Conservation (phyloP, 139 green algal species). For the Micractinium sp. region DNA sequence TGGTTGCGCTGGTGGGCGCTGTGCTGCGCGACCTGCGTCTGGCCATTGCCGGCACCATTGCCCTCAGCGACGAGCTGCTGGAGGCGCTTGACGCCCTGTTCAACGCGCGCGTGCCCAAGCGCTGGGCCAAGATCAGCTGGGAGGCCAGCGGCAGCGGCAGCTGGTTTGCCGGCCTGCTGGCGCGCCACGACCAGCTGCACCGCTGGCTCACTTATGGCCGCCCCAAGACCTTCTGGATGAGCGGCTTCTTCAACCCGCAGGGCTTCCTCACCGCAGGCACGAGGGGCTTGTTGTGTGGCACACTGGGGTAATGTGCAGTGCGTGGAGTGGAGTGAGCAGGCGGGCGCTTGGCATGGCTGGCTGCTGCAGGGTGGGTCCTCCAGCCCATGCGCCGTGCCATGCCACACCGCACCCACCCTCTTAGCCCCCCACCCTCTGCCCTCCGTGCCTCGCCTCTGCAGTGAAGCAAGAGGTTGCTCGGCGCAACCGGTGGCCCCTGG, state of each 20-base stretch:
- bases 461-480: conserved; percentile 90
- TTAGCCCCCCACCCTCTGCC: background rate
- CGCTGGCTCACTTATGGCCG: conserved; percentile 90
- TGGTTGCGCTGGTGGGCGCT: conserved; percentile 61
- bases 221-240: conserved; percentile 93
- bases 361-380: background rate
- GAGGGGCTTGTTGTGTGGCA: background rate
- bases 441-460: conserved; percentile 35
- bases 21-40: conserved; percentile 89
- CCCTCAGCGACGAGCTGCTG: conserved; percentile 80
- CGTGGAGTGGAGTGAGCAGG: background rate
- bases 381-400: background rate
- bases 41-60: conserved; percentile 90
- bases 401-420: background rate
- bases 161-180: conserved; percentile 76
- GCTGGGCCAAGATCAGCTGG: conserved; percentile 87
- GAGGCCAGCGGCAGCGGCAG: conserved; percentile 70
- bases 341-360: background rate
- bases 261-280: conserved; percentile 88
- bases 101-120: conserved; percentile 81
- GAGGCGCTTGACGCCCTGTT: conserved; percentile 88
- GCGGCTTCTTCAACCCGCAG: conserved; percentile 96
- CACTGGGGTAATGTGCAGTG: background rate
- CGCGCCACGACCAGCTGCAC: conserved; percentile 91
- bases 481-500: conserved; percentile 92